phyloP scores from a whole-genome alignment of 108 stramenopile species.

The Conticribra guillardii region DNA sequence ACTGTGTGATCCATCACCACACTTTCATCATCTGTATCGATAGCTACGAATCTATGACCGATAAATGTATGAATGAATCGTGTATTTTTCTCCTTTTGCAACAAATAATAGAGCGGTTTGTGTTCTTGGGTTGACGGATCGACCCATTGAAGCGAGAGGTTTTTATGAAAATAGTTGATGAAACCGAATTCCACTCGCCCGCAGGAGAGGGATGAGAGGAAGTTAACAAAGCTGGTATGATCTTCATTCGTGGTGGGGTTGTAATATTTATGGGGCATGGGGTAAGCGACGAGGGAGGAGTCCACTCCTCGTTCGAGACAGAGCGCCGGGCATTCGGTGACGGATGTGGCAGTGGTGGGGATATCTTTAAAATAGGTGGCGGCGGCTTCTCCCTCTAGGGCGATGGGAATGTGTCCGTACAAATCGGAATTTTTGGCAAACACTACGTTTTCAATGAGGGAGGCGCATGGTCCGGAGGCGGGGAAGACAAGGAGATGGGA shows the following conservation, averaged over 20 bases:
- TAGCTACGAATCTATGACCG: conserved; percentile 61
- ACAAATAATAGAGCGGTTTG: conserved; percentile 25
- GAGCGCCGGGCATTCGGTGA: conserved; percentile 46
- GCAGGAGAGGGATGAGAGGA: conserved; percentile 35
- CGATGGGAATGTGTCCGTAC: conserved; percentile 34
- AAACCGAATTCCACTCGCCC: conserved; percentile 59
- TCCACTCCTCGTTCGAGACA: conserved; percentile 57
- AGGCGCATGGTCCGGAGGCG: conserved; percentile 35
- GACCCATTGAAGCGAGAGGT: conserved; percentile 59
- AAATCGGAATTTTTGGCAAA: neutral
- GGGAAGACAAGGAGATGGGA: conserved; percentile 52
- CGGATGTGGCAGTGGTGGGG: conserved; percentile 1
- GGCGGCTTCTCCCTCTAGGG: conserved; percentile 45
- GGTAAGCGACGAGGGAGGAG: conserved; percentile 24
- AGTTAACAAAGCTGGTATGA: conserved; percentile 29
- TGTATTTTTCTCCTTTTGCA: conserved; percentile 61
- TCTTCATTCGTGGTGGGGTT: conserved; percentile 26
- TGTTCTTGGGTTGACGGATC: conserved; percentile 9
- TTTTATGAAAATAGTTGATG: conserved; percentile 59
- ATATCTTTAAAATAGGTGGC: conserved; percentile 12
- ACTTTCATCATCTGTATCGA: conserved; percentile 42
- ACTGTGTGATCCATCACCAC: conserved; percentile 48
- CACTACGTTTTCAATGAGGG: conserved; percentile 15
- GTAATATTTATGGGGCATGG: conserved; percentile 49
- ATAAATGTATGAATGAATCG: conserved; percentile 56